phyloP scores from a whole-genome alignment of 2,329 filamentous ascomycete genomes.

The Cercospora sp. region DNA sequence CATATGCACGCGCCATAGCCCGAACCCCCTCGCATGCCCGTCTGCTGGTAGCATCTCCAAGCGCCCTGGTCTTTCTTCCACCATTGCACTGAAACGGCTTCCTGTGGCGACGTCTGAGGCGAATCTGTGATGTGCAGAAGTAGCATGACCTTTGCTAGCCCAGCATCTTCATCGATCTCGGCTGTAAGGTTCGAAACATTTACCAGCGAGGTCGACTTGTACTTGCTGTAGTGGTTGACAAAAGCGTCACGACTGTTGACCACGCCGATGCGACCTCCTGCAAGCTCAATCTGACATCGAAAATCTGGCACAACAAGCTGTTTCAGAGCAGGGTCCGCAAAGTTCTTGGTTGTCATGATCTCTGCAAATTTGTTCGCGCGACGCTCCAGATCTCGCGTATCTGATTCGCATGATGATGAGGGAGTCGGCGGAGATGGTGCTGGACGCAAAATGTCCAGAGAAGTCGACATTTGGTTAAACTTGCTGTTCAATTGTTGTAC shows the following conservation, averaged over 20 bases:
- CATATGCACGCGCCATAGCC: conserved; percentile 14
- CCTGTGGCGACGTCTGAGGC: neutral
- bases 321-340: conserved; percentile 8
- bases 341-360: conserved; percentile 7
- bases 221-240: conserved; percentile 10
- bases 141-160: conserved; percentile 20
- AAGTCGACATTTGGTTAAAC: conserved; percentile 16
- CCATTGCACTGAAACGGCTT: conserved; percentile 18
- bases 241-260: conserved; percentile 4
- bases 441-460: conserved; percentile 23
- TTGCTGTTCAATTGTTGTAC: neutral
- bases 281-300: conserved; percentile 13
- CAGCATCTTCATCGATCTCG: conserved; percentile 17
- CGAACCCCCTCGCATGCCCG: conserved; percentile 17
- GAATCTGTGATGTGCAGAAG: conserved; percentile 11
- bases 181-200: conserved; percentile 17
- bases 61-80: conserved; percentile 17
- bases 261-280: neutral
- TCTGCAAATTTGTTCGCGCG: conserved; percentile 5
- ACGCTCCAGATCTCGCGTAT: conserved; percentile 12
- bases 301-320: conserved; percentile 14
- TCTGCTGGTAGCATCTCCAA: conserved; percentile 23
- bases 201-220: neutral
- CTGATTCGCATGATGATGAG: neutral
- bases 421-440: conserved; percentile 12